Evolutionary conservation across 139 green algal genomes (phyloP), one percentile per base, ranked within the genome.

Genomic region (Tetraselmis striata): DNA sequence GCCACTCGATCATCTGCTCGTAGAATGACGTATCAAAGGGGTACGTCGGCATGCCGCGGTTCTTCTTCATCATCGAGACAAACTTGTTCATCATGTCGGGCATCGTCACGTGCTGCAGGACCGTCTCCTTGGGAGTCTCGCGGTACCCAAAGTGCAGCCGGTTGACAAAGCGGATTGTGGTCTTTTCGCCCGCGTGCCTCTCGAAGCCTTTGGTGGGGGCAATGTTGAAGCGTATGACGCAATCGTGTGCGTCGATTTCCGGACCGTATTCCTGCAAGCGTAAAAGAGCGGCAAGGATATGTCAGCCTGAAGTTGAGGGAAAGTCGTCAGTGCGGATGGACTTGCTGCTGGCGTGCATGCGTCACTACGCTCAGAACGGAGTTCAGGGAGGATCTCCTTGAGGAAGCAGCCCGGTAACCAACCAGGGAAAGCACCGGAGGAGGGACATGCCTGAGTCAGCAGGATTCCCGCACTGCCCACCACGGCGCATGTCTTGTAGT

Each of bases 201-300:
- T 85, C 82, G 31, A 82, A 82, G 5, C 82, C 82, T n/a, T 82
- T 82, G 26, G 75, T 32, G 2, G 82, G 82, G 31, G 82, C 82
- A 29, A 85, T 78, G 82, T 85, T 85, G 82, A 85, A 85, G n/a
- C 82, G 82, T 11, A 85, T 77, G 58, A 85, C 77, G n/a, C 76
- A 78, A 29, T 85, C 82, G 77, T 85, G 82, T 1, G 18, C 31
- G 76, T 85, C 82, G 77, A 85, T 85, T 31, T 85, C 82, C 28
- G 76, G 58, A 2, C 84, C 84, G 29, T n/a, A 78, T 22, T 78
- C 75, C 75, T 32, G 22, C n/a, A n/a, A n/a, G n/a, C n/a, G n/a
- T n/a, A n/a, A n/a, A n/a, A n/a, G n/a, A n/a, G n/a, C n/a, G n/a
- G n/a, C n/a, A n/a, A n/a, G n/a, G n/a, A n/a, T n/a, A n/a, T n/a